Evolutionary conservation across 1,139 yeast species (phyloP), one percentile per base, ranked within the genome.

Genomic region (Sugiyamaella japonica): DNA sequence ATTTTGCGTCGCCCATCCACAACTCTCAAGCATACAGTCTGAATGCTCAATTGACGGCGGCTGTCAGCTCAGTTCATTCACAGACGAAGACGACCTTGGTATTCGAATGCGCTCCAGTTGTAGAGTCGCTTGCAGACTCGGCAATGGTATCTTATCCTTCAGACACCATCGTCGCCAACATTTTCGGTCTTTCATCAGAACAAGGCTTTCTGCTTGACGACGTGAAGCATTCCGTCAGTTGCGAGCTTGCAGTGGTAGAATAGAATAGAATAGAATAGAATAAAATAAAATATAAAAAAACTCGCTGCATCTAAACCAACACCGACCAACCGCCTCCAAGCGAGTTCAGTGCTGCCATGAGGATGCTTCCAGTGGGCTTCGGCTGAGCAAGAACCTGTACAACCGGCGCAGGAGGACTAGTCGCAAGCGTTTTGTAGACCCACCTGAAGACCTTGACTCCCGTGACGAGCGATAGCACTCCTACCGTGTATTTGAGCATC

Each of bases 181-280:
- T 64, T 38, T 69, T 72, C 54, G 71, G 72, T 2, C 53, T 64
- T 16, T 72, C 72, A 0, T 63, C 70, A 3, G 75, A 71, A 52
- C 59, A 56, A 4, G 75, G 74, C 6, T 69, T 68, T 51, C 53
- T 69, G 29, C 50, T 69, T 1, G 63, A 65, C 45, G 71, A 65
- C 36, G 48, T 58, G 48, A 70, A 70, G 59, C 71, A 69, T 52
- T 50, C 65, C 1, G 66, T 71, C 12, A 66, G 61, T 1, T 68
- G 69, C 17, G 74, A 71, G 44, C 44, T 66, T 15, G 54, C 63
- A 4, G 48, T 56, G 25, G 25, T 20, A 10, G 8, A 37, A 40
- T 31, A 20, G 25, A 20, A 31, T 31, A 31, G 36, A 31, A 31
- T 20, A 31, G 7, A 31, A 31, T 10, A 31, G 7, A 31, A n/a